These are phyloP conservation scores for Monoraphidium neglectum DNA, from an alignment of 139 green algal genomes.

Conservation along the genomic window DNA sequence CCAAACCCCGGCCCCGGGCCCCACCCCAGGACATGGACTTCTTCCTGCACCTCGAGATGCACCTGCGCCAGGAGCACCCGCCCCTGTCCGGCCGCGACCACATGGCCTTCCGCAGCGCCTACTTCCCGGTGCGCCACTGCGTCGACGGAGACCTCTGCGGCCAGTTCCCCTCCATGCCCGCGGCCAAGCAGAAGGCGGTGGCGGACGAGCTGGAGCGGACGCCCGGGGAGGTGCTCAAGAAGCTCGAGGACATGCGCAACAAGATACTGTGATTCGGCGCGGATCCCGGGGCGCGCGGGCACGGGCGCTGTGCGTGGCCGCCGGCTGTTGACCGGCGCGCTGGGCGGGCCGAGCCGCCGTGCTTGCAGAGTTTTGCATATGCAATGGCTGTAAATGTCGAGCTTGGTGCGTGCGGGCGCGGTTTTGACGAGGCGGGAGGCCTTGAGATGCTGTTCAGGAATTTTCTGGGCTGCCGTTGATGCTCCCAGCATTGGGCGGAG, in stretches of 20 bases:
- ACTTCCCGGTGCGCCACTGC: slow-evolving; percentile 93
- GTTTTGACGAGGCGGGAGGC: no score
- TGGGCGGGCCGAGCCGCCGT: no score
- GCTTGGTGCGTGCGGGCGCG: no score
- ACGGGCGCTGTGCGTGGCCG: no score
- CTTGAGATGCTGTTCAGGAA: no score
- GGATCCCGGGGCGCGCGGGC: no score
- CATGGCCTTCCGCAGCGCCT: slow-evolving; percentile 88
- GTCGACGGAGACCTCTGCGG: slow-evolving; percentile 97
- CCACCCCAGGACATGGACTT: slow-evolving; percentile 95
- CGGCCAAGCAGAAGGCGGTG: slow-evolving; percentile 84
- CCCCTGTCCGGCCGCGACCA: slow-evolving; percentile 94
- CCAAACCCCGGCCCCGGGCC: no score
- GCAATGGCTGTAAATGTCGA: no score
- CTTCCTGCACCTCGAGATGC: slow-evolving; percentile 98
- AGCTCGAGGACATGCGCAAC: slow-evolving; percentile 95
- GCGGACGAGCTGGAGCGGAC: slow-evolving; percentile 91
- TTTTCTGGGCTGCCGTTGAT: no score
- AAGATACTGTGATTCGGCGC: slow-evolving; percentile 70
- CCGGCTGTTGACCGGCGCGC: no score
- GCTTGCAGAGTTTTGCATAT: no score
- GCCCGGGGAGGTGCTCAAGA: slow-evolving; percentile 95
- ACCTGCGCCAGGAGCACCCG: slow-evolving; percentile 93
- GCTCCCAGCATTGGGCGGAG: no score
- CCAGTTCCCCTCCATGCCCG: slow-evolving; percentile 74